A percentile compares a stretch with the other conserved stretches of the same genome.
phyloP scores from a whole-genome alignment of 192 early-diverging fungal genomes.

The Kappamyces sp. region DNA sequence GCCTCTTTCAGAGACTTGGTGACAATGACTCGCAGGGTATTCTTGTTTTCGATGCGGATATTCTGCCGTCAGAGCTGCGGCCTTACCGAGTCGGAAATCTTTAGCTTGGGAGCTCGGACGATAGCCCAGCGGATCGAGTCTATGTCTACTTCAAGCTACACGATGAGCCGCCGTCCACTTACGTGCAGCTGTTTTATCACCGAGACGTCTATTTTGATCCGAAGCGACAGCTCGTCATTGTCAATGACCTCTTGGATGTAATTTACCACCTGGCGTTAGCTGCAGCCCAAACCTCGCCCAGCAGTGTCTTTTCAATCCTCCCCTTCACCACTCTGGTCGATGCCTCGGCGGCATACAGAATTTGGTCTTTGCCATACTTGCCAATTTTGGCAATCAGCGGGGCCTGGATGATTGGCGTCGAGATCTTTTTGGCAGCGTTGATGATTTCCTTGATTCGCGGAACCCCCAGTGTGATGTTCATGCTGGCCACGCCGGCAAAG shows the following conservation, averaged over 20 bases:
- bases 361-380: constrained; percentile 21
- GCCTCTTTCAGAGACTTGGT: constrained; percentile 33
- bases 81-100: constrained; percentile 62
- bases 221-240: constrained; percentile 65
- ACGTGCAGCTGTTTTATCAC: constrained; percentile 76
- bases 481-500: constrained; percentile 97
- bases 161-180: constrained; percentile 1
- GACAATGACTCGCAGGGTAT: constrained; percentile 32
- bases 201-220: constrained; percentile 76
- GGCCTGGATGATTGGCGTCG: constrained; percentile 84
- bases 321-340: constrained; percentile 96
- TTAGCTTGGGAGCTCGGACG: constrained; percentile 74
- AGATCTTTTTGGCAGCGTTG: constrained; percentile 94
- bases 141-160: constrained; percentile 76
- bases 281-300: constrained; percentile 58
- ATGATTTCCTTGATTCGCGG: constrained; percentile 99
- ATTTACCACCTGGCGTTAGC: constrained; percentile 65
- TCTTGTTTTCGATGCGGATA: constrained; percentile 31
- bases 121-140: constrained; percentile 74
- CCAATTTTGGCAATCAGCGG: constrained; percentile 50
- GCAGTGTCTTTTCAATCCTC: constrained; percentile 81
- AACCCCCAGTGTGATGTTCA: constrained; percentile 99
- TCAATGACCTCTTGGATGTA: constrained; percentile 89
- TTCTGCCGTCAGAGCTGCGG: constrained; percentile 20
- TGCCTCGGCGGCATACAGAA: constrained; percentile 41